Evolutionary conservation across 495 filamentous ascomycete genomes (phyloP), one percentile per base, ranked within the genome.

Genomic region (Rhypophila decipiens): DNA sequence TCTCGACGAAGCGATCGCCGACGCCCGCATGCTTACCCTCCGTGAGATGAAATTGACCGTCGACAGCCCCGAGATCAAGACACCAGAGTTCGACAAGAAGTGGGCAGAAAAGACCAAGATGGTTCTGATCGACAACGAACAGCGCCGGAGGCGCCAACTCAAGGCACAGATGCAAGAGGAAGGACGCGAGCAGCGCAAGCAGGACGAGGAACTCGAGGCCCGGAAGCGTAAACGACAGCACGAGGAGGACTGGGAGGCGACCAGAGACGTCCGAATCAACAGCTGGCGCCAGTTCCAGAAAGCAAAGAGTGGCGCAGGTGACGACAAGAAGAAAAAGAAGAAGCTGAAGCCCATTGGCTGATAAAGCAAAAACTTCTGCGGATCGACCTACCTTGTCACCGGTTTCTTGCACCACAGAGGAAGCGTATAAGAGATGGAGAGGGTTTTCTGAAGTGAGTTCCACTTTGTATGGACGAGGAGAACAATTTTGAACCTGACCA

Each of bases 91-190:
- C 60, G 80, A 80, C 46, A 74, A 74, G 55, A 81, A 87, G 58
- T 97, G 93, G 93, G 79, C 84, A 47, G 78, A 88, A 64, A 97
- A 96, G 80, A 87, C 87, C n/a, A 86, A 86, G 50, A 74, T 81
- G 51, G 94, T 99, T 46, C 74, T 99, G 52, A 82, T 96, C 54
- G 94, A 99, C 49, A 90, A 91, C 63, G 94, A 96, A 73, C 74
- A 88, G 59, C 77, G 90, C 24, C 72, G 88, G 39, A 77, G 87
- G 48, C 82, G 87, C 57, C 90, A 95, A 76, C 48, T 88, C 59
- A 94, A 96, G 74, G 94, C 87, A 50, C 86, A 90, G 71, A 80
- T 97, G 84, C 87, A 93, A 63, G 93, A 99, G 70, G 93, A 99
- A 64, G 93, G 93, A 29, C 75, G 94, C 45, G 85, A 94, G 75